Percentiles rank a stretch among this genome's conserved stretches.
phyloP scores from a whole-genome alignment of 2,329 filamentous ascomycete species.

The Venturia aucupariae region DNA sequence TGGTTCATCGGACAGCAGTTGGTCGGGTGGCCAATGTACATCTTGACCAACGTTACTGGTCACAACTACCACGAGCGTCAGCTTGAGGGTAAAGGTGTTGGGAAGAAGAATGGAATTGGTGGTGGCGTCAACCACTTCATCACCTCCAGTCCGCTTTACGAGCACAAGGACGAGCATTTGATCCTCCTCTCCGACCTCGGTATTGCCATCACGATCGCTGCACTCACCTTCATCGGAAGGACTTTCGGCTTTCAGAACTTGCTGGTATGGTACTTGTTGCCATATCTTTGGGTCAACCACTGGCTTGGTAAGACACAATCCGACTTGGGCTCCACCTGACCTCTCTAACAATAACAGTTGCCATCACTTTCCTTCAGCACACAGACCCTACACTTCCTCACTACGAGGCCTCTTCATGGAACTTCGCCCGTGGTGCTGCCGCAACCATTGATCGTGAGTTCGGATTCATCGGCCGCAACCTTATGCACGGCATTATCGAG shows the following conservation, averaged over 20 bases:
- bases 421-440: slow-evolving; percentile 84
- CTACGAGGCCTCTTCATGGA: slow-evolving; percentile 81
- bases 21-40: slow-evolving; percentile 86
- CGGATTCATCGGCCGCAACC: slow-evolving; percentile 82
- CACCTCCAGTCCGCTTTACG: slow-evolving; percentile 79
- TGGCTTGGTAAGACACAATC: slow-evolving; percentile 73
- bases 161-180: slow-evolving; percentile 79
- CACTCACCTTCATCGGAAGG: slow-evolving; percentile 60
- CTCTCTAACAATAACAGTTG: slow-evolving; percentile 49
- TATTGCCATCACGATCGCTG: slow-evolving; percentile 47
- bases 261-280: slow-evolving; percentile 87
- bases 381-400: slow-evolving; percentile 90
- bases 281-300: slow-evolving; percentile 98
- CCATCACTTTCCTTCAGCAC: slow-evolving; percentile 96
- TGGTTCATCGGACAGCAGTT: slow-evolving; percentile 79
- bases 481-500: slow-evolving; percentile 94
- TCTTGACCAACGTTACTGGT: slow-evolving; percentile 85
- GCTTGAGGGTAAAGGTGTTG: slow-evolving; percentile 83
- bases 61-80: slow-evolving; percentile 92
- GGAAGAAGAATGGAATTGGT: slow-evolving; percentile 75
- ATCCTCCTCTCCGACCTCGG: slow-evolving; percentile 84
- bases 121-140: slow-evolving; percentile 92
- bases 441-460: slow-evolving; percentile 97
- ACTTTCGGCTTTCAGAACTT: slow-evolving; percentile 80
- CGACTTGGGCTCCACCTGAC: neutral